Percentiles rank a stretch among this genome's conserved stretches.
Evolutionary conservation across 176 grass and related monocot genomes (phyloP).

Genomic region (Musa itinerans): DNA sequence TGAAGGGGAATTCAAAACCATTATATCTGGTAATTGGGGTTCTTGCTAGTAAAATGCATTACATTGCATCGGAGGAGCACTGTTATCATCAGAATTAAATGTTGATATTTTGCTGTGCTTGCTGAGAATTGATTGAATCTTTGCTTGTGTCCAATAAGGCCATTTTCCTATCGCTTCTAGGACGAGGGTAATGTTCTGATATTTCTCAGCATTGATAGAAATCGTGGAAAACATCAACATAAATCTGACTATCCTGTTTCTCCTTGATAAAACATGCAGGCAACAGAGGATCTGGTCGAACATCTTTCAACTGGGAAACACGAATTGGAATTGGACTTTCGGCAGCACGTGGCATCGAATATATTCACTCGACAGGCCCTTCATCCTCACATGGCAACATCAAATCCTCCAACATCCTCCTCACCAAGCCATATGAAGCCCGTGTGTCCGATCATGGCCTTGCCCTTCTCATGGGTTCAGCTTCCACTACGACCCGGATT

Average conservation of each 20-base stretch:
- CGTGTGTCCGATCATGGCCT: constrained; percentile 7
- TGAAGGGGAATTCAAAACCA: background rate
- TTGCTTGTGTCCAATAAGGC: background rate
- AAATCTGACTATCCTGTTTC: background rate
- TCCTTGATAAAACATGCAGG: background rate
- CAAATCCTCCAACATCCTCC: constrained; percentile 9
- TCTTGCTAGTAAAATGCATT: background rate
- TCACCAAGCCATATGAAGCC: background rate
- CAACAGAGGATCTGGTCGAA: constrained; percentile 8
- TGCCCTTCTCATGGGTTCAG: background rate
- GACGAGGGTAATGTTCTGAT: background rate
- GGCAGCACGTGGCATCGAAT: constrained; percentile 1
- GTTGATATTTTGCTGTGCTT: background rate
- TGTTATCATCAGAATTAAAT: background rate
- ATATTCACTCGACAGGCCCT: constrained; percentile 2
- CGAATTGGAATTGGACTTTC: background rate
- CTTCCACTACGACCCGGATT: background rate
- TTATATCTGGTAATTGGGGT: background rate
- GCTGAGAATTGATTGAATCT: too few species aligned
- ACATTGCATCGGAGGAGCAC: background rate
- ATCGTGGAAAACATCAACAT: background rate
- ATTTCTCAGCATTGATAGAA: background rate
- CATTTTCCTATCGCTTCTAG: background rate
- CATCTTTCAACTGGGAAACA: constrained; percentile 2
- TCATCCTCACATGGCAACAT: constrained; percentile 7